Evolutionary conservation across 2,329 filamentous ascomycete species (phyloP), one percentile per base, ranked within the genome.

Genomic region (Ophiostoma montium): DNA sequence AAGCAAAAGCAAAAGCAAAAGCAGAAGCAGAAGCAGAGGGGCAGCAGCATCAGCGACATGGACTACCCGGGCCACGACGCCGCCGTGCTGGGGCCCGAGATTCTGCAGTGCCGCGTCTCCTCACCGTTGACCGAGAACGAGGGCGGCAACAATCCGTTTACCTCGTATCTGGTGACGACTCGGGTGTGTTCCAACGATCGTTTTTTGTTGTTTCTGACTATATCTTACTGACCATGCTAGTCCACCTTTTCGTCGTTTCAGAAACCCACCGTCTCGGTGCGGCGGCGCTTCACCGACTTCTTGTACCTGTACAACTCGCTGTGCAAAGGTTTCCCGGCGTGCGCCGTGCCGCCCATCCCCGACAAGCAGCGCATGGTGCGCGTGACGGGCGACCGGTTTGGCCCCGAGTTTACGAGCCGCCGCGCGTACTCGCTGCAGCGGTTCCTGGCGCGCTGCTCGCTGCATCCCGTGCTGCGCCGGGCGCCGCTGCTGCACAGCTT

Each of bases 281-380:
- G 92, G 54, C 80, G 92, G 57, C 86, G 92, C 60, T 98, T 95
- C 68, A 96, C 90, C 58, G 92, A 98, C 69, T 98, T 98, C 63
- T 83, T 94, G 57, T 98, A 95, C 64, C 79, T 98, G 54, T 95
- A 86, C 70, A 95, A 94, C 67, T 82, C 86, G 31, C 80, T 98
- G 47, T 80, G 75, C 55, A 82, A 81, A 62, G 89, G 95, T 63
- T 96, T 87, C 60, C 86, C 88, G 52, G 86, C 87, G 68, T 86
- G 84, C 65, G 92, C 92, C 44, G 86, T 98, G 3, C 92, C 92
- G 30, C 92, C 92, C 43, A 73, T 98, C 48, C 92, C 92, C 48
- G 92, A 96, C 68, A 98, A 96, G 73, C 90, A 96, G 72, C 94
- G 94, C 67, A 95, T 98, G 86, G 88, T 95, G 62, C 96, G 96